Conservation (phyloP, 2,329 filamentous ascomycete species). For the Teratosphaeria destructans region DNA sequence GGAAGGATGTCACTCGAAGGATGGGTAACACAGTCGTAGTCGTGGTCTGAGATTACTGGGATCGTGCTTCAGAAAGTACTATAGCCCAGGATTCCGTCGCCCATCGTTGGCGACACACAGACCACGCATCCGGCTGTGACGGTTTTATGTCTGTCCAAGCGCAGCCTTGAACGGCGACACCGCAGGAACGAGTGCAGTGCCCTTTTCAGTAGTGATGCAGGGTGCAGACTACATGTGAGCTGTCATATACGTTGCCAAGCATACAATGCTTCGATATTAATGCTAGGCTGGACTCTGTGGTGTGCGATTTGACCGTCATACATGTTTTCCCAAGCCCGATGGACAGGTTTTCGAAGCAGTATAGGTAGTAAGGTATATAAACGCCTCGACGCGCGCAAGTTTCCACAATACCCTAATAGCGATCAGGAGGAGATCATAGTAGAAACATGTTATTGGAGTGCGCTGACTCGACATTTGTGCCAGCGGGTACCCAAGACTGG, state of each 20-base stretch:
- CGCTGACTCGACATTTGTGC: background rate
- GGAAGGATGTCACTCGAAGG: background rate
- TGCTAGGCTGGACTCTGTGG: no score
- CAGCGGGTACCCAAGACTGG: background rate
- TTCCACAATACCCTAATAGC: background rate
- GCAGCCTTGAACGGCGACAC: background rate
- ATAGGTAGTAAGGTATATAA: background rate
- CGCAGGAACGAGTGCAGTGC: background rate
- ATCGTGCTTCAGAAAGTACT: background rate
- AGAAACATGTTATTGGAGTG: background rate
- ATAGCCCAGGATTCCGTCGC: background rate
- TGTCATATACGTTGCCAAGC: background rate
- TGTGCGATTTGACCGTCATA: no score
- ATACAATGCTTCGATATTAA: background rate
- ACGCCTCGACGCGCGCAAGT: background rate
- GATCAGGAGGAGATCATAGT: background rate
- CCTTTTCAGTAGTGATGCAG: background rate
- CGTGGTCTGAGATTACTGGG: background rate
- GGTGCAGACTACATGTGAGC: background rate
- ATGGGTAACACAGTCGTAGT: background rate
- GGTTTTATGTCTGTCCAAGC: background rate
- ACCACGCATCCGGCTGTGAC: background rate
- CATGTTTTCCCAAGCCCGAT: no score
- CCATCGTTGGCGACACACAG: background rate
- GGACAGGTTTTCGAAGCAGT: background rate